These are phyloP conservation scores for Podaxis sp. DNA, from an alignment of 768 basidiomycete species.

Conservation along the genomic window DNA sequence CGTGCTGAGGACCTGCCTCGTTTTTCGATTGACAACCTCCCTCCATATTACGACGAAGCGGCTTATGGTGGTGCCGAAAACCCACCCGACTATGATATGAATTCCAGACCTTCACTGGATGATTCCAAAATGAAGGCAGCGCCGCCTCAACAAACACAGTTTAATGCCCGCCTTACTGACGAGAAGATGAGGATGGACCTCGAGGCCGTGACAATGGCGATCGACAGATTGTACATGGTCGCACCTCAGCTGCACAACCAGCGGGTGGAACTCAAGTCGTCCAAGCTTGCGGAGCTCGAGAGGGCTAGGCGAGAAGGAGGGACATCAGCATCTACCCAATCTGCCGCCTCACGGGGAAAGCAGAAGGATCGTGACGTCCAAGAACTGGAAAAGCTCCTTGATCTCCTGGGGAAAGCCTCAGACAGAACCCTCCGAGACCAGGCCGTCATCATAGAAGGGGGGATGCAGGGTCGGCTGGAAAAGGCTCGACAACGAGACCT, in stretches of 20 bases:
- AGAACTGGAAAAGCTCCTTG: conserved; percentile 72
- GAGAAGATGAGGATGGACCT: conserved; percentile 89
- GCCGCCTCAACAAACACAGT: conserved; percentile 23
- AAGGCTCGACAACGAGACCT: conserved; percentile 55
- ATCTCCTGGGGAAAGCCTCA: conserved; percentile 69
- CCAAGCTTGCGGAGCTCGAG: conserved; percentile 77
- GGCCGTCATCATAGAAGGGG: conserved; percentile 63
- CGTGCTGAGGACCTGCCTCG: conserved; percentile 40
- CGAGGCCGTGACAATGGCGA: conserved; percentile 81
- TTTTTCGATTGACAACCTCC: conserved; percentile 34
- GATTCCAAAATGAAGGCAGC: conserved; percentile 29
- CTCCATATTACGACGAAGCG: conserved; percentile 47
- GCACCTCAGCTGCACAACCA: conserved; percentile 91
- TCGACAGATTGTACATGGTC: conserved; percentile 82
- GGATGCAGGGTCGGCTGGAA: conserved; percentile 53
- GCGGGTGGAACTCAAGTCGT: conserved; percentile 81
- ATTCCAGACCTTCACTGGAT: conserved; percentile 35
- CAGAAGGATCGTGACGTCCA: conserved; percentile 45
- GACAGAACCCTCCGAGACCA: conserved; percentile 68
- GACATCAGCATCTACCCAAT: conserved; percentile 15
- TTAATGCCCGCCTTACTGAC: conserved; percentile 32
- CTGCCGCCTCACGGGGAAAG: conserved; percentile 24
- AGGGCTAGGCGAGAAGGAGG: conserved; percentile 51
- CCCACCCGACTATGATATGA: conserved; percentile 54
- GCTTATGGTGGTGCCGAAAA: conserved; percentile 28